phyloP scores from a whole-genome alignment of 164 flowering plant species.

The Stephania cephalantha region DNA sequence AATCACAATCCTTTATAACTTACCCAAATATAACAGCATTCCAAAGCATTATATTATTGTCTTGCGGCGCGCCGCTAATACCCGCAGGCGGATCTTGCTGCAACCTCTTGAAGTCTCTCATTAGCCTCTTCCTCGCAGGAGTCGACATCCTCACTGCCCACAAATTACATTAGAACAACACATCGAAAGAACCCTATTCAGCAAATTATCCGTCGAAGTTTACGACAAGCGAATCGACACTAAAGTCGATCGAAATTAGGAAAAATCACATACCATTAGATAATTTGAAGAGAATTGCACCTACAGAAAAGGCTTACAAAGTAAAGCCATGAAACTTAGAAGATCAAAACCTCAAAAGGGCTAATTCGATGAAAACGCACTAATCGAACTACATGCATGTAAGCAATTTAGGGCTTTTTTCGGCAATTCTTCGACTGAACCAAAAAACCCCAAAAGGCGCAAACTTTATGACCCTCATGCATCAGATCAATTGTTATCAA shows the following conservation, averaged over 20 bases:
- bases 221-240: background rate
- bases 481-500: no score
- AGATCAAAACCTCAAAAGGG: background rate
- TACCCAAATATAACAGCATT: slow-evolving; percentile 92
- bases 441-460: background rate
- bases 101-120: slow-evolving; percentile 93
- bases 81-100: slow-evolving; percentile 95
- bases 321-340: background rate
- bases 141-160: slow-evolving; percentile 54
- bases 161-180: background rate
- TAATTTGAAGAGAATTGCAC: no score
- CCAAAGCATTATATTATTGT: slow-evolving; percentile 90
- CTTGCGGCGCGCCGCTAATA: slow-evolving; percentile 90
- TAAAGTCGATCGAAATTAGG: no score
- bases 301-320: background rate
- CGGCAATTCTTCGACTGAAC: background rate
- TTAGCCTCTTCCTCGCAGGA: slow-evolving; percentile 82
- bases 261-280: no score
- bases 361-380: background rate
- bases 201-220: background rate
- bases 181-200: background rate
- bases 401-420: background rate
- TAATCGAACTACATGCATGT: background rate
- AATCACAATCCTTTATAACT: slow-evolving; percentile 6
- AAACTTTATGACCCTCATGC: no score